Evolutionary conservation across 208 protist species (phyloP).

Genomic region (Acanthamoeba castellanii): DNA sequence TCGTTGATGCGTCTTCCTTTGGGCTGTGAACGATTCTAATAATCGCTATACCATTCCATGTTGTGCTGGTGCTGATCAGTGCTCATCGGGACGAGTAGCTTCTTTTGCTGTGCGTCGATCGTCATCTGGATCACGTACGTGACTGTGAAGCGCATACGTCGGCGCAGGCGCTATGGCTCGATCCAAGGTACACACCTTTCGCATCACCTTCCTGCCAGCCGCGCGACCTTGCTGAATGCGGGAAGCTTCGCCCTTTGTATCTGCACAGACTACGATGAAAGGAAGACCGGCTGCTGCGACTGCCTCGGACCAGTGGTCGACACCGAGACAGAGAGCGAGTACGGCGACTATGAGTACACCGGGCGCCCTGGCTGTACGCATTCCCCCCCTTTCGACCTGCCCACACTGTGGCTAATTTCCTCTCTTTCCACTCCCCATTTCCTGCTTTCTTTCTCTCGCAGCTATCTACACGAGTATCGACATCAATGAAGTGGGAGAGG

Average conservation of each 20-base stretch:
- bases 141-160: slow-evolving; percentile 7
- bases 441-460: not conserved
- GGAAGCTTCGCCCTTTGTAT: not conserved
- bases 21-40: too few relatives aligned
- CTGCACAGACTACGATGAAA: not conserved
- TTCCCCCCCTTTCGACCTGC: not conserved
- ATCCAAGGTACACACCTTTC: not conserved
- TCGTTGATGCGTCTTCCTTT: not conserved
- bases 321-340: slow-evolving; percentile 38
- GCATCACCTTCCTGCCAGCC: not conserved
- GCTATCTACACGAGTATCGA: slow-evolving; percentile 65
- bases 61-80: not conserved
- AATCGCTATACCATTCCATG: too few relatives aligned
- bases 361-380: not conserved
- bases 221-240: not conserved
- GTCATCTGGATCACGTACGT: slow-evolving; percentile 5
- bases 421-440: not conserved
- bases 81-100: slow-evolving; percentile 5
- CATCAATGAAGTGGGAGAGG: slow-evolving; percentile 56
- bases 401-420: not conserved
- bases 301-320: not conserved
- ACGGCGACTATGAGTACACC: slow-evolving; percentile 17
- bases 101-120: slow-evolving; percentile 20
- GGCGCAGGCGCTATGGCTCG: not conserved
- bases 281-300: not conserved